Evolutionary conservation across 306 rosid genomes (phyloP), one percentile per base, ranked within the genome.

Genomic region (Gillenia trifoliata): DNA sequence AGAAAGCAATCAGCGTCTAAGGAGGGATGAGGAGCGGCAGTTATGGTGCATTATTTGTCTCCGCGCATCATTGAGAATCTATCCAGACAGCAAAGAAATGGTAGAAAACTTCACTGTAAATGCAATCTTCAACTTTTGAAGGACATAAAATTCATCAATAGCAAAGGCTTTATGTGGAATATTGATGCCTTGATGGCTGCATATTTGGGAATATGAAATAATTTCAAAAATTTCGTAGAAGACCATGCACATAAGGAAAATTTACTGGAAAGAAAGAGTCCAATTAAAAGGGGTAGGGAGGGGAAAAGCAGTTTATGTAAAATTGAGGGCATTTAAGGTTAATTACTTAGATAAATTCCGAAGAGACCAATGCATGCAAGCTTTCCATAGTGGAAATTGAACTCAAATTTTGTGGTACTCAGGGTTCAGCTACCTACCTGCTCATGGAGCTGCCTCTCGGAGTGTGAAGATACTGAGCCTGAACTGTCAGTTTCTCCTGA

Each of bases 401-500:
- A 23, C 41, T 29, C 59, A 69, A 66, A 50, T 47, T 30, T 64
- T 17, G 28, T 64, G 34, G 66, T 56, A 54, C 38, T 34, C 30
- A 66, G 52, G 64, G 68, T 70, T 75, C 59, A 31, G 68, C 19
- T 60, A 54, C 79, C 3, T 77, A 89, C 97, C 96, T 86, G 97
- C 43, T 92, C 97, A 74, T 89, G 96, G 4, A 91, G 89, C 80
- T 64, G 80, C 74, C 85, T 86, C 96, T 85, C 98, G 16, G 92
- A 87, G 74, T 87, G 86, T 3, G 96, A 88, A n/a, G 97, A 89
- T 74, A 80, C 80, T 8, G 99, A 90, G 78, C 91, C 97, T 26
- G 93, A 87, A 83, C 97, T 86, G 47, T 92, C 97, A 71, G 88
- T 85, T 85, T 93, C 96, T 0, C 90, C 88, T 0, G 95, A 69